These are phyloP conservation scores for Myxozyma udenii DNA, from an alignment of 805 yeast species.

Conservation along the genomic window DNA sequence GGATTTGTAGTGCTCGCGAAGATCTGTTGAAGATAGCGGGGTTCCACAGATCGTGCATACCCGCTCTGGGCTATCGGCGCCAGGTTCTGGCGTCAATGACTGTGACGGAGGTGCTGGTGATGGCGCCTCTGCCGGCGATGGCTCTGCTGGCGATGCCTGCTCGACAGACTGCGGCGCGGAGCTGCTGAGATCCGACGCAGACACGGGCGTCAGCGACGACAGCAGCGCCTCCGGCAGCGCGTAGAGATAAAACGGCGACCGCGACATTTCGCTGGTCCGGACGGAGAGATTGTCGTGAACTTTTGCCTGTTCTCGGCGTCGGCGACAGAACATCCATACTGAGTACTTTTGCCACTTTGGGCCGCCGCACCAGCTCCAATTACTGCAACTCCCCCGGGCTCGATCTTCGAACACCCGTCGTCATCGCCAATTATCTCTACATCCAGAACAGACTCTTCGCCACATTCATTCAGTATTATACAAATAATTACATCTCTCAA, in stretches of 20 bases:
- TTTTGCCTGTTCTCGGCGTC: no score
- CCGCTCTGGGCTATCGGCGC: background rate
- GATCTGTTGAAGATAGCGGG: conserved; percentile 11
- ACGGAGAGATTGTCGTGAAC: no score
- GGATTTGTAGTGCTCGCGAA: conserved; percentile 51
- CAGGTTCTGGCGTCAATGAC: background rate
- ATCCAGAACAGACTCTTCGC: no score
- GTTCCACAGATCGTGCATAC: conserved; percentile 5
- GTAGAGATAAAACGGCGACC: conserved; percentile 22
- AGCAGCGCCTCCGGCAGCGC: conserved; percentile 14
- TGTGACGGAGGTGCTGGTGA: background rate
- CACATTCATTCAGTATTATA: no score
- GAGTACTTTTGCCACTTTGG: no score
- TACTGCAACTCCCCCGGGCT: no score
- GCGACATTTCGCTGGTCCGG: conserved; percentile 3
- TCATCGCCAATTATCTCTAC: no score
- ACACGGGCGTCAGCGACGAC: conserved; percentile 12
- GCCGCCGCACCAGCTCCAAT: no score
- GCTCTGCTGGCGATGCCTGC: background rate
- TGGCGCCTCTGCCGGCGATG: background rate
- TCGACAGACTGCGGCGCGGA: no score
- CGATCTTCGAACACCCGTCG: no score
- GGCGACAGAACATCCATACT: no score
- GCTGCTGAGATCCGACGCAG: background rate
- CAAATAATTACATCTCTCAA: no score